Conservation (phyloP, 2,329 filamentous ascomycete species). For the Mycocentrospora acerina region DNA sequence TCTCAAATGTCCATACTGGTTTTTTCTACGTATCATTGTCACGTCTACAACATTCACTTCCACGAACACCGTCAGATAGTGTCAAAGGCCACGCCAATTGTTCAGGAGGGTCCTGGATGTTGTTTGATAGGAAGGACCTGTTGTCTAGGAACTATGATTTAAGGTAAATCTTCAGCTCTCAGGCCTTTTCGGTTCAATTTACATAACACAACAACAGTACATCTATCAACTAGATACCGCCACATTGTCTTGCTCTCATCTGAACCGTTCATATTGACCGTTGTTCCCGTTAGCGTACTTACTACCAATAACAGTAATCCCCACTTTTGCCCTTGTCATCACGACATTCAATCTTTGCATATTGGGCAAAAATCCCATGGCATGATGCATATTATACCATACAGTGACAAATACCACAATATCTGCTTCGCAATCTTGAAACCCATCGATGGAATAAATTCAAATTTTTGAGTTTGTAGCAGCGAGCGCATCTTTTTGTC, state of each 20-base stretch:
- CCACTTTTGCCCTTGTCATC: conserved; percentile 43
- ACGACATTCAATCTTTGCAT: conserved; percentile 46
- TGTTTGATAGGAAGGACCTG: no score
- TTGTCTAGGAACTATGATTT: no score
- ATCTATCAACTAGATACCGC: conserved; percentile 16
- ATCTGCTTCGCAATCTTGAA: conserved; percentile 49
- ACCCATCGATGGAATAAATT: conserved; percentile 47
- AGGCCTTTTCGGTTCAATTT: no score
- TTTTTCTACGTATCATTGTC: no score
- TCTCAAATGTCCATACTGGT: no score
- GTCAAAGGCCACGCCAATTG: no score
- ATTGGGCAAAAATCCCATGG: conserved; percentile 48
- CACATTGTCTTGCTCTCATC: conserved; percentile 18
- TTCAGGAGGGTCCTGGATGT: no score
- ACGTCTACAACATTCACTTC: no score
- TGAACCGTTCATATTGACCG: conserved; percentile 23
- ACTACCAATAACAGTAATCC: conserved; percentile 32
- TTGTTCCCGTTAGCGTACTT: conserved; percentile 23
- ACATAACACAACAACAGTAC: no score
- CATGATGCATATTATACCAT: conserved; percentile 42
- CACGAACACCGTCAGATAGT: no score
- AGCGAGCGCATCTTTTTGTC: conserved; percentile 39
- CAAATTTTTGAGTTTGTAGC: conserved; percentile 22
- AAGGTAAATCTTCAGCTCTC: no score
- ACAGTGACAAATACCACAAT: conserved; percentile 48